These are phyloP conservation scores for Pseudophaeomoniella oleicola DNA, from an alignment of 2,329 filamentous ascomycete species.

Conservation along the genomic window DNA sequence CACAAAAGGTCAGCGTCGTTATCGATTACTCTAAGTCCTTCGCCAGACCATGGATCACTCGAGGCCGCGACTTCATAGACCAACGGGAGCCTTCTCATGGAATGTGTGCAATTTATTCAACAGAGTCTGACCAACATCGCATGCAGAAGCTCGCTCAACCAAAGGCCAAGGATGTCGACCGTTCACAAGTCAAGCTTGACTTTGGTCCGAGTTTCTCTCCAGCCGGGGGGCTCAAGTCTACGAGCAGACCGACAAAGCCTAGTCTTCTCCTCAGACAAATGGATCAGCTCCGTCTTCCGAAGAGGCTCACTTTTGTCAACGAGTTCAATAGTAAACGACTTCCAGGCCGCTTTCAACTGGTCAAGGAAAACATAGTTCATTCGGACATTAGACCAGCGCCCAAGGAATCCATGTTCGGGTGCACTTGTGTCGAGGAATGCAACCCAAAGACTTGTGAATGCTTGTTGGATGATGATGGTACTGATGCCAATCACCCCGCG, in stretches of 20 bases:
- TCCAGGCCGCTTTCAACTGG: constrained; percentile 13
- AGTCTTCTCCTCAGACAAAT: not conserved
- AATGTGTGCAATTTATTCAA: not conserved
- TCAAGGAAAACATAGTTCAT: constrained; percentile 9
- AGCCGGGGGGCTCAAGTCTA: not conserved
- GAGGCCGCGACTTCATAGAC: too few relatives aligned
- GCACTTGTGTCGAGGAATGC: constrained; percentile 6
- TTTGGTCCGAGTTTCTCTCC: not conserved
- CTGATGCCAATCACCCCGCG: not conserved
- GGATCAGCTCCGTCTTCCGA: not conserved
- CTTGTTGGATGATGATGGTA: constrained; percentile 2
- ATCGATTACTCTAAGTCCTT: not conserved
- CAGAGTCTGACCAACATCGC: not conserved
- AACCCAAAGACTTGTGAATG: constrained; percentile 5
- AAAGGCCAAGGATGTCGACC: constrained; percentile 1
- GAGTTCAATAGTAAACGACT: constrained; percentile 8
- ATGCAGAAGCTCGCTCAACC: constrained; percentile 1
- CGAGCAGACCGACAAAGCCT: not conserved
- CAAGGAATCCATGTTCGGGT: constrained; percentile 6
- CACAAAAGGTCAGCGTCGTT: too few relatives aligned
- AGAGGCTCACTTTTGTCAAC: constrained; percentile 9
- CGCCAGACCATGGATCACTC: not conserved
- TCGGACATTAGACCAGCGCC: constrained; percentile 6
- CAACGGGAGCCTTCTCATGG: too few relatives aligned
- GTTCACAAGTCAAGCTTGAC: not conserved